Evolutionary conservation across 1,139 yeast species (phyloP), one percentile per base, ranked within the genome.

Genomic region (Yamadazyma spencermartinsiae): DNA sequence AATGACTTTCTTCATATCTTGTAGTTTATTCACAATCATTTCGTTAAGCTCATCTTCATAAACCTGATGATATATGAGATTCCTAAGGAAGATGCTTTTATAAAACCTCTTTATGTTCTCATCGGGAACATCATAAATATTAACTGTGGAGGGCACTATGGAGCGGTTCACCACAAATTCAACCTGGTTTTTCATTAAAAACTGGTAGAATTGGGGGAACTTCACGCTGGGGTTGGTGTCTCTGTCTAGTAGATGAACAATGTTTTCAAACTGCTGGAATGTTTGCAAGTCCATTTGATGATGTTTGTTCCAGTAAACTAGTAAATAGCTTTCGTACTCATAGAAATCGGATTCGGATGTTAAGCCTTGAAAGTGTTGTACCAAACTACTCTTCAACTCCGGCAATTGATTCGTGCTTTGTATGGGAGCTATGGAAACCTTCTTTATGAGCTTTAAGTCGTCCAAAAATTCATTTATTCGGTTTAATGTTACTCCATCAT

Each of bases 151-250:
- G n/a, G 5, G 12, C n/a, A 4, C 11, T 7, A n/a, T 16, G 9
- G 23, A 28, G 10, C 29, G 18, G 13, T 21, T 20, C 11, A 35
- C 23, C 8, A 26, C 13, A 14, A 37, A 33, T n/a, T 31, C 14
- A 32, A 33, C 31, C 8, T 39, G 42, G 19, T 34, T 33, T 5
- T 14, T 13, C 2, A 31, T 18, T 15, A 57, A 25, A 29, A 46
- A 47, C 11, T 47, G 39, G 42, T 61, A 59, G 42, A 61, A 61
- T 16, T 40, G 35, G 3, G 64, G 65, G 40, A 59, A 63, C 33
- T 59, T 37, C 13, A 62, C 42, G 12, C 50, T 50, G 2, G 67
- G 65, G 14, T 57, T 21, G 47, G 33, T 47, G 50, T 27, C 42
- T 44, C n/a, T 43, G 24, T 43, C 40, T 8, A 48, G 28, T 16